Percentiles rank a stretch among this genome's conserved stretches.
Conservation (phyloP, 257 asterid genomes). For the Verbascum thapsus region DNA sequence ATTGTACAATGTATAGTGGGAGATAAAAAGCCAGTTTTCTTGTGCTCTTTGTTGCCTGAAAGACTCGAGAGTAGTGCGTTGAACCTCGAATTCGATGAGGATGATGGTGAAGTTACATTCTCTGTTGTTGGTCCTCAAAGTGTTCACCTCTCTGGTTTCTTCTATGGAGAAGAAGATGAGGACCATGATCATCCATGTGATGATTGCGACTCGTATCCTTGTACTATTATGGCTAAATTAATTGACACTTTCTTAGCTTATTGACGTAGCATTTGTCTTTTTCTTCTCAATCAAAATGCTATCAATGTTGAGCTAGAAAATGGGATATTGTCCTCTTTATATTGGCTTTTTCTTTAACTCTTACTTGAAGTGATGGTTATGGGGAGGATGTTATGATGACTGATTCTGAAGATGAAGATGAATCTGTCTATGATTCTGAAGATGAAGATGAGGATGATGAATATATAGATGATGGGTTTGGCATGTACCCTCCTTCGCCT, state of each 20-base stretch:
- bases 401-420: constrained; percentile 54
- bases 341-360: constrained; percentile 48
- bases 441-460: constrained; percentile 61
- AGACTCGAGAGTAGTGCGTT: constrained; percentile 69
- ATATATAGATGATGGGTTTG: constrained; percentile 54
- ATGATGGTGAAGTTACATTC: constrained; percentile 64
- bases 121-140: constrained; percentile 66
- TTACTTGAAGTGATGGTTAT: constrained; percentile 46
- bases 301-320: constrained; percentile 11
- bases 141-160: constrained; percentile 95
- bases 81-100: constrained; percentile 90
- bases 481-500: constrained; percentile 51
- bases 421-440: constrained; percentile 48
- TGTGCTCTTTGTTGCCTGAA: constrained; percentile 77
- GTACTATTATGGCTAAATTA: not conserved
- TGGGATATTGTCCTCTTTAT: not conserved
- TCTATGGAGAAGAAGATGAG: constrained; percentile 54
- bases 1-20: constrained; percentile 83
- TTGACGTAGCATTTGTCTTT: not conserved
- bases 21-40: constrained; percentile 65
- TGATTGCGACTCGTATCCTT: constrained; percentile 68
- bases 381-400: constrained; percentile 40
- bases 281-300: not conserved
- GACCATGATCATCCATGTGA: constrained; percentile 43
- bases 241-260: not conserved